Base-by-base conservation (phyloP, 108 stramenopile species). In the Nitzschia sp. region DNA sequence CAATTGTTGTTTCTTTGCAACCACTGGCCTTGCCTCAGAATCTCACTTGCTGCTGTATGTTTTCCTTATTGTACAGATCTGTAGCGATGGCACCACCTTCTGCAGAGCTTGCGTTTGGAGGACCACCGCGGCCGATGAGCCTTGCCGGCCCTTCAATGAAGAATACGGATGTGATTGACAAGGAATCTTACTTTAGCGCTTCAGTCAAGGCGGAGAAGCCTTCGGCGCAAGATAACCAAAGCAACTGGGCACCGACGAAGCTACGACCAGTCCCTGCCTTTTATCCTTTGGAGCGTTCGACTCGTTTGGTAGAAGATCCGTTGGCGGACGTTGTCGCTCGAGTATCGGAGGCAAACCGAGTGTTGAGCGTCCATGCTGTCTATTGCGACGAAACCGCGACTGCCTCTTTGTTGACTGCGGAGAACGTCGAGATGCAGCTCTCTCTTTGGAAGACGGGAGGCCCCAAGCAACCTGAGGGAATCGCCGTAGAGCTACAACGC, bases 211-310 rank as follows among this genome's bases (percentile, higher is more conserved):
- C 53, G 24, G 62, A 53, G 11, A 18, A 32, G 26, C 18, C 36
- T 23, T 11, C 53, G 18, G 18, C 58, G 15, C 31, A 23, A 19
- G 64, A 56, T 47, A 27, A 45, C 17, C 51, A 66, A 32, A 68
- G 66, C 31, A 57, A 63, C 47, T 80, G 79, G 79, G 27, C 71
- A 17, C 75, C 81, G 4, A 66, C 9, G 3, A 35, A 65, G 53
- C 33, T 89, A 1, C 81, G 88, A 45, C 81, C 82, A 1, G 73
- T 90, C 9, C 93, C 93, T 36, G 74, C 87, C 35, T 92, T 85
- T 77, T 92, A 92, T 65, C 93, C 93, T 1, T 59, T 95, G 42
- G 93, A 95, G 63, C 71, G 82, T 54, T 85, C 84, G 0, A 80
- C 62, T 54, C 74, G 83, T 46, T 56, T 83, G 35, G 64, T 83